These are phyloP conservation scores for Apiospora marii DNA, from an alignment of 2,329 filamentous ascomycete genomes.

Conservation along the genomic window DNA sequence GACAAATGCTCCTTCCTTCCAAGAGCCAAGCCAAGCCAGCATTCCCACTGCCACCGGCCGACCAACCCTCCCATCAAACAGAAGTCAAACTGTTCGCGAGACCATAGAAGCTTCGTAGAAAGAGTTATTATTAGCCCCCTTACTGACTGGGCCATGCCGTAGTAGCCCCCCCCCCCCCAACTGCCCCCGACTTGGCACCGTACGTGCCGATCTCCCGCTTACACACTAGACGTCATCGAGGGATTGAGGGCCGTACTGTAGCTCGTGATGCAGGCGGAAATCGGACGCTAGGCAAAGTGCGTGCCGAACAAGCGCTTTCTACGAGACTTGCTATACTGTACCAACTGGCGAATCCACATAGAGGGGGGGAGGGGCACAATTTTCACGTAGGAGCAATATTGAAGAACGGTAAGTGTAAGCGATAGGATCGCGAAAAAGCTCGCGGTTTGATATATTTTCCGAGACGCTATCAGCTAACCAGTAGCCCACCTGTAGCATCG, in stretches of 20 bases:
- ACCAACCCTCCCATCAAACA: neutral
- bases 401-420: neutral
- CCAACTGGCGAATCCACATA: neutral
- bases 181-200: neutral
- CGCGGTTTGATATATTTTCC: neutral
- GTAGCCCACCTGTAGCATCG: conserved; percentile 13
- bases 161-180: neutral
- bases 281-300: neutral
- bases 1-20: too few relatives aligned
- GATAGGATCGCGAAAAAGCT: conserved; percentile 9
- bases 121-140: neutral
- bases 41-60: neutral
- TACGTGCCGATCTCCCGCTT: conserved; percentile 8
- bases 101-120: neutral
- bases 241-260: neutral
- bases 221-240: neutral
- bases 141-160: neutral
- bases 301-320: neutral
- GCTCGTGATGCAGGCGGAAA: neutral
- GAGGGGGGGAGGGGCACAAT: too few relatives aligned
- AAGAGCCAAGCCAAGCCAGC: neutral
- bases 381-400: neutral
- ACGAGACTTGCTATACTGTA: too few relatives aligned
- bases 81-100: neutral
- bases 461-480: conserved; percentile 9